Percentiles rank a stretch among this genome's conserved stretches.
Conservation (phyloP, 257 asterid genomes). For the Oldenlandia corymbosa region DNA sequence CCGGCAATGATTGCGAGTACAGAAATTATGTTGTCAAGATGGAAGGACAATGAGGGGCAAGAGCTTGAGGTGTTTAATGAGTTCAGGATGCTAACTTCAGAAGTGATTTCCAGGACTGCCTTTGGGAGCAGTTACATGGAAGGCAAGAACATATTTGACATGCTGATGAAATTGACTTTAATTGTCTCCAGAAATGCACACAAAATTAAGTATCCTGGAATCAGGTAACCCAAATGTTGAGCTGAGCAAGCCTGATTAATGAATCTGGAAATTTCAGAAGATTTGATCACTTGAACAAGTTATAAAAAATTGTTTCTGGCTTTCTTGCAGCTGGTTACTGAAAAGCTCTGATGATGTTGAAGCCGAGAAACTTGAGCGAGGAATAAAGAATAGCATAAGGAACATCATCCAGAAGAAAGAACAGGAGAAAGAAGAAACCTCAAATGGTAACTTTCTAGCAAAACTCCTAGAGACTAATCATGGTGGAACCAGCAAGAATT, state of each 20-base stretch:
- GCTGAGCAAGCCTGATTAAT: too few species aligned
- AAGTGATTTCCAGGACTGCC: constrained; percentile 60
- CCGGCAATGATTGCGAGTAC: constrained; percentile 49
- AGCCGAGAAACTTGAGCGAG: constrained; percentile 53
- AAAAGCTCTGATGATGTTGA: constrained; percentile 43
- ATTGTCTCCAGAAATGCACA: constrained; percentile 36
- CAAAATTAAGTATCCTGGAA: constrained; percentile 38
- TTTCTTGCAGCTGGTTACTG: constrained; percentile 40
- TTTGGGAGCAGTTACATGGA: constrained; percentile 63
- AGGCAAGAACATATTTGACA: constrained; percentile 59
- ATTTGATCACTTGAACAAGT: background rate
- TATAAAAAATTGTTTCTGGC: background rate
- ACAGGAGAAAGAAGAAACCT: constrained; percentile 11
- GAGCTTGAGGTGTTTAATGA: constrained; percentile 61
- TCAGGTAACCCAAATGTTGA: too few species aligned
- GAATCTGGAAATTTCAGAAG: too few species aligned
- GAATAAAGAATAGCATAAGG: constrained; percentile 35
- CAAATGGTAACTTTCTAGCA: constrained; percentile 37
- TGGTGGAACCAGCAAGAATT: constrained; percentile 6
- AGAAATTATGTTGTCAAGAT: constrained; percentile 45
- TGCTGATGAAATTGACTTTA: constrained; percentile 40
- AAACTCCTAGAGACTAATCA: constrained; percentile 43
- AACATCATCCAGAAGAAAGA: constrained; percentile 36
- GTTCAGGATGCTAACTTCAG: constrained; percentile 50
- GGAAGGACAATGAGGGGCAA: constrained; percentile 35